phyloP scores from a whole-genome alignment of 257 asterid species.

The Apocynum venetum region DNA sequence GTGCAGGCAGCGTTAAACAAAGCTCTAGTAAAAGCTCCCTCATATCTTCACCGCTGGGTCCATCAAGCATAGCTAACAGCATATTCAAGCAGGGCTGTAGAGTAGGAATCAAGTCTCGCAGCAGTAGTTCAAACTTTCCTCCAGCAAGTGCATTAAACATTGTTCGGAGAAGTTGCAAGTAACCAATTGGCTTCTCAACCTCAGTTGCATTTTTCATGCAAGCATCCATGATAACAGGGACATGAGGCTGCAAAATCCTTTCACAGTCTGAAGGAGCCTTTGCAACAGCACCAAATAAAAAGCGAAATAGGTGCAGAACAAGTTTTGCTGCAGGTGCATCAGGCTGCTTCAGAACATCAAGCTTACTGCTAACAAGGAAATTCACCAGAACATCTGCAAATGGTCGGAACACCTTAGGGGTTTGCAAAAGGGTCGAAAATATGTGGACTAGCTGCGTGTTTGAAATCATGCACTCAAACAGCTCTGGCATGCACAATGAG shows the following conservation, averaged over 20 bases:
- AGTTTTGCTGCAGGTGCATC: conserved; percentile 99
- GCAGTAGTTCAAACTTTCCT: conserved; percentile 88
- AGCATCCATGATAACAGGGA: conserved; percentile 88
- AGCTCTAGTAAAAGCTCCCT: conserved; percentile 84
- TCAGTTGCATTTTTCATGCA: conserved; percentile 94
- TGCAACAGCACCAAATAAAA: conserved; percentile 83
- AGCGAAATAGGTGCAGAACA: conserved; percentile 94
- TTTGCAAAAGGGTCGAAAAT: conserved; percentile 89
- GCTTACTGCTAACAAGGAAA: conserved; percentile 90
- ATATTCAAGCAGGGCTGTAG: conserved; percentile 89
- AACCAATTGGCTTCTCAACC: conserved; percentile 87
- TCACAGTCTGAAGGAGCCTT: conserved; percentile 97
- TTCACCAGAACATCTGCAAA: conserved; percentile 96
- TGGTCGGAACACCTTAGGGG: conserved; percentile 92
- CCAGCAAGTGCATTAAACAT: conserved; percentile 98
- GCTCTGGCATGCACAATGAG: conserved; percentile 96
- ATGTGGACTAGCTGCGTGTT: conserved; percentile 89
- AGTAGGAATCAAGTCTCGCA: conserved; percentile 83
- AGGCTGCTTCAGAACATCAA: conserved; percentile 94
- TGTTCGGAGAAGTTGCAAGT: conserved; percentile 92
- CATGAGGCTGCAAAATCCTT: conserved; percentile 96
- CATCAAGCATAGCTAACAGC: conserved; percentile 93
- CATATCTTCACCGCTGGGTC: conserved; percentile 94
- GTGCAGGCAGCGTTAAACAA: conserved; percentile 83
- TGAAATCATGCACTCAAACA: conserved; percentile 97